Evolutionary conservation across 257 asterid genomes (phyloP).

Genomic region (Orobanche coerulescens): DNA sequence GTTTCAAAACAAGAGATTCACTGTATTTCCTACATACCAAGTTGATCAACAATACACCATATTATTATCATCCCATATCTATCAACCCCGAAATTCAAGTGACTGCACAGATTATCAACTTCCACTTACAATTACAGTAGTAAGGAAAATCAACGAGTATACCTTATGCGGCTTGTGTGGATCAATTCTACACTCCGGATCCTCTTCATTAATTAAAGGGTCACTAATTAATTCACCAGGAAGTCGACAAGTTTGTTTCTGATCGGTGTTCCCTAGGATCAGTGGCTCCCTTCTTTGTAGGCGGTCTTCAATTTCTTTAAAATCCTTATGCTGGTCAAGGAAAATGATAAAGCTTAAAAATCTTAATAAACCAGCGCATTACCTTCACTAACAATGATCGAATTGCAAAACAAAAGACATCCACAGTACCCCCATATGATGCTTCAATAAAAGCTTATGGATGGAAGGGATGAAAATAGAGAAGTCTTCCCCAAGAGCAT

Average conservation of each 20-base stretch:
- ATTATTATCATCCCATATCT: slow-evolving; percentile 9
- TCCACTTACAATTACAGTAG: slow-evolving; percentile 5
- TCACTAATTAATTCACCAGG: slow-evolving; percentile 92
- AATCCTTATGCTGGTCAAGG: slow-evolving; percentile 75
- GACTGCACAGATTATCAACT: slow-evolving; percentile 1
- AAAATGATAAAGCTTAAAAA: slow-evolving; percentile 13
- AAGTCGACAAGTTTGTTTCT: slow-evolving; percentile 53
- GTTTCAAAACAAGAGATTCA: not conserved
- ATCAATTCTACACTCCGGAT: slow-evolving; percentile 47
- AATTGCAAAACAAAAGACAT: slow-evolving; percentile 1
- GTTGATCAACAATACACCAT: not conserved
- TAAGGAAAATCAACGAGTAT: slow-evolving; percentile 15
- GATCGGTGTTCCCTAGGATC: slow-evolving; percentile 54
- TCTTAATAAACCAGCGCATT: slow-evolving; percentile 16
- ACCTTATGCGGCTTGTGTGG: slow-evolving; percentile 80
- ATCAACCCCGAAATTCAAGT: not conserved
- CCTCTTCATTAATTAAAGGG: slow-evolving; percentile 85
- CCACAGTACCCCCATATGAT: no score
- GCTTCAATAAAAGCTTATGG: no score
- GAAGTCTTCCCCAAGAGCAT: no score
- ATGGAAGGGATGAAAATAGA: no score
- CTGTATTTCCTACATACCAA: slow-evolving; percentile 2
- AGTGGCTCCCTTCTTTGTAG: slow-evolving; percentile 66
- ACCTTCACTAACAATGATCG: not conserved
- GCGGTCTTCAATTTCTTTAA: slow-evolving; percentile 81